A percentile compares a stretch with the other conserved stretches of the same genome.
Evolutionary conservation across 306 rosid species (phyloP).

Genomic region (Vigna nakashimae): DNA sequence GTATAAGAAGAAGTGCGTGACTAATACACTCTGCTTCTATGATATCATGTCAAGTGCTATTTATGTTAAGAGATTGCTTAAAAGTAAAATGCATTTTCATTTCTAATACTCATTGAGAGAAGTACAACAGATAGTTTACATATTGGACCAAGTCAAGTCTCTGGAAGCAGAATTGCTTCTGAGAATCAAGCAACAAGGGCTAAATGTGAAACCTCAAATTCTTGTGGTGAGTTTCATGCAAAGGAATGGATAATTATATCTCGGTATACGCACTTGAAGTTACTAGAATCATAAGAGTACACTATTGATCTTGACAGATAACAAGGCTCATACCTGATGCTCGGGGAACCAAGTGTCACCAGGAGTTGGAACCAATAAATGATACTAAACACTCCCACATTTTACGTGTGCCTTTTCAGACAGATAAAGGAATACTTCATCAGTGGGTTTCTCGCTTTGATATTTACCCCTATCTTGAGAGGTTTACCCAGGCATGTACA

Average conservation of each 20-base stretch:
- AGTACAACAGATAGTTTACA: conserved; percentile 78
- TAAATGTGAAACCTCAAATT: conserved; percentile 82
- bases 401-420: conserved; percentile 81
- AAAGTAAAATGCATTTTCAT: background rate
- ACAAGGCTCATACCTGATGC: conserved; percentile 93
- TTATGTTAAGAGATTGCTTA: background rate
- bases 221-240: conserved; percentile 67
- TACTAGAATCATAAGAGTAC: conserved; percentile 10
- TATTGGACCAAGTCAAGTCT: conserved; percentile 92
- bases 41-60: background rate
- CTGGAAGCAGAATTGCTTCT: conserved; percentile 77
- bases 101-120: conserved; percentile 19
- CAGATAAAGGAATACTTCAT: conserved; percentile 65
- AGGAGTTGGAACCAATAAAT: conserved; percentile 70
- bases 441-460: conserved; percentile 96
- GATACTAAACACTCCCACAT: conserved; percentile 83
- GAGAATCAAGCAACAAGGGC: conserved; percentile 82
- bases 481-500: conserved; percentile 69
- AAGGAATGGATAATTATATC: conserved; percentile 20
- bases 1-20: background rate
- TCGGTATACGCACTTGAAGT: background rate
- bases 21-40: background rate
- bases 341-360: conserved; percentile 83
- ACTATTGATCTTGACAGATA: conserved; percentile 54
- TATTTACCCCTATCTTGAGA: conserved; percentile 86